A percentile compares a stretch with the other conserved stretches of the same genome.
phyloP scores from a whole-genome alignment of 352 stramenopile genomes.

The Pilasporangium apinafurcum region DNA sequence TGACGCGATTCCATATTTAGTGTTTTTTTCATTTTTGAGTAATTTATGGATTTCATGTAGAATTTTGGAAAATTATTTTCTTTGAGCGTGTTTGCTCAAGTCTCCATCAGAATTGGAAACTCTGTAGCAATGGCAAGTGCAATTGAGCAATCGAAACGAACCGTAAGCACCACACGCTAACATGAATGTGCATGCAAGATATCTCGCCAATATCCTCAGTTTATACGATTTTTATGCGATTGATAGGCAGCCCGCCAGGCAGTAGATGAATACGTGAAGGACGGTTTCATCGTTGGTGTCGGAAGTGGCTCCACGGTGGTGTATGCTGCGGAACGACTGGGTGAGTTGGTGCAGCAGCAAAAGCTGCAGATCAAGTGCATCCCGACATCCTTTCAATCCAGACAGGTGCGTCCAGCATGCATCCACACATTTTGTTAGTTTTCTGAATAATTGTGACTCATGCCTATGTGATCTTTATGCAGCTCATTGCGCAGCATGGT shows the following conservation, averaged over 20 bases:
- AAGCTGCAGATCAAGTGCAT: slow-evolving; percentile 95
- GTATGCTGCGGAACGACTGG: slow-evolving; percentile 96
- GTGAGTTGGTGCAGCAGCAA: slow-evolving; percentile 89
- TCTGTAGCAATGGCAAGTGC: slow-evolving; percentile 48
- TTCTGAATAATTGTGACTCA: slow-evolving; percentile 41
- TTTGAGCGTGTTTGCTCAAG: no score
- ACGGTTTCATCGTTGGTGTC: slow-evolving; percentile 96
- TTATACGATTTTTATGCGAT: neutral
- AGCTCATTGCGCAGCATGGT: slow-evolving; percentile 82
- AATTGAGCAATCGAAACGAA: slow-evolving; percentile 75
- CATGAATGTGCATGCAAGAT: no score
- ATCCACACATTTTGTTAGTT: no score
- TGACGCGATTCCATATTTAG: no score
- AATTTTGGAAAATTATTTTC: no score
- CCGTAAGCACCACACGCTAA: slow-evolving; percentile 23
- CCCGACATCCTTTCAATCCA: slow-evolving; percentile 96
- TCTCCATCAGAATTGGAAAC: no score
- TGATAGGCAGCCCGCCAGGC: slow-evolving; percentile 69
- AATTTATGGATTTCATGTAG: no score
- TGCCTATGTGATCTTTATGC: slow-evolving; percentile 3
- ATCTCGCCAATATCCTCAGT: no score
- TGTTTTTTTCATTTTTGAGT: no score
- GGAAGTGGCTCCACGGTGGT: slow-evolving; percentile 98
- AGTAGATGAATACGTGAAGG: slow-evolving; percentile 90
- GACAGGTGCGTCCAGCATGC: slow-evolving; percentile 44